A percentile compares a stretch with the other conserved stretches of the same genome.
phyloP scores from a whole-genome alignment of 257 asterid genomes.

The Solanum sparsipilum region DNA sequence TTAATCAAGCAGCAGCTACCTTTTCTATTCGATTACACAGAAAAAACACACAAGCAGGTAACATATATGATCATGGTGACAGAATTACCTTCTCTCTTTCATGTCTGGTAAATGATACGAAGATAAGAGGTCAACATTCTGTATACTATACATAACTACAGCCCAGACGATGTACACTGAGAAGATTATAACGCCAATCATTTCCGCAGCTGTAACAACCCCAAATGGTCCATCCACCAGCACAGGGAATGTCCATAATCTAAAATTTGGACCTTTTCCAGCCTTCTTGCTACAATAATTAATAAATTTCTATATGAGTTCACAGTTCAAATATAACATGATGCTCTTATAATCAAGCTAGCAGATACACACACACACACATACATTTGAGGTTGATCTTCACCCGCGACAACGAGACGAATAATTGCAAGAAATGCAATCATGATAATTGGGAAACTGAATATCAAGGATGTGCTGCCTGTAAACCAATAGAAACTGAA shows the following conservation, averaged over 20 bases:
- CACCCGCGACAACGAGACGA: slow-evolving; percentile 34
- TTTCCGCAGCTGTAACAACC: slow-evolving; percentile 83
- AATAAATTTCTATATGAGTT: not conserved
- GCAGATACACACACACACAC: not conserved
- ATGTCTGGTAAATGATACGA: slow-evolving; percentile 12
- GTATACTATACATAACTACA: slow-evolving; percentile 22
- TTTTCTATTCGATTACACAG: not conserved
- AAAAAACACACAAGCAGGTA: not conserved
- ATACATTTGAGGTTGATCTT: slow-evolving; percentile 34
- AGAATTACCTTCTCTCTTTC: slow-evolving; percentile 28
- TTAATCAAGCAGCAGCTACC: not conserved
- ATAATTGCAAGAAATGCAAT: slow-evolving; percentile 54
- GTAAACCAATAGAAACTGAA: slow-evolving; percentile 3
- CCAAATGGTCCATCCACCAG: slow-evolving; percentile 82
- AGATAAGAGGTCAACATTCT: slow-evolving; percentile 21
- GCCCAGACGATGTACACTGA: slow-evolving; percentile 52
- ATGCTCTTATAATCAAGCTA: not conserved
- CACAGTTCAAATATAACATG: not conserved
- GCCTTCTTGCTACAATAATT: slow-evolving; percentile 22
- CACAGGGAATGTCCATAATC: slow-evolving; percentile 80
- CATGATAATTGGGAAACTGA: slow-evolving; percentile 56
- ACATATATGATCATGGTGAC: not conserved
- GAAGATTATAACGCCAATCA: slow-evolving; percentile 53
- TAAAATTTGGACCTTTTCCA: slow-evolving; percentile 26
- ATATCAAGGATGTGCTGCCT: slow-evolving; percentile 49